Percentiles rank a stretch among this genome's conserved stretches.
Conservation (phyloP, 2,329 filamentous ascomycete species). For the Colletotrichum sp. region DNA sequence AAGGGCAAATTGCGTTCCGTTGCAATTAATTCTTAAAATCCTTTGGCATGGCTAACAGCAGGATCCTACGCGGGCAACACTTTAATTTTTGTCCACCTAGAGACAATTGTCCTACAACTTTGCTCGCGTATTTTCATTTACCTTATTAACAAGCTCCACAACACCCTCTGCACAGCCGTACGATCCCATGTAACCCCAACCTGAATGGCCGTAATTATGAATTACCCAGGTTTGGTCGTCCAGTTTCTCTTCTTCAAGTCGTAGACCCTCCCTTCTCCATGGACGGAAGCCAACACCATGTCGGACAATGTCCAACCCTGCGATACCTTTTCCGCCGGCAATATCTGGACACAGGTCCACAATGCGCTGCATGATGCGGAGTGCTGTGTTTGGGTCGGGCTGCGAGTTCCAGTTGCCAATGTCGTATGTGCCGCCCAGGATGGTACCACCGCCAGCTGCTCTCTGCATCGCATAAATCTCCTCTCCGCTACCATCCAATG, state of each 20-base stretch:
- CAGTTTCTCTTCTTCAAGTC: slow-evolving; percentile 70
- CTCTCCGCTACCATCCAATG: slow-evolving; percentile 76
- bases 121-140: not conserved
- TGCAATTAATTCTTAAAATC: too few species aligned
- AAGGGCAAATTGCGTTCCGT: too few species aligned
- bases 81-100: too few species aligned
- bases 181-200: slow-evolving; percentile 75
- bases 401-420: slow-evolving; percentile 79
- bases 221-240: slow-evolving; percentile 66
- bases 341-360: slow-evolving; percentile 69
- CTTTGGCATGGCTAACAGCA: too few species aligned
- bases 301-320: slow-evolving; percentile 78
- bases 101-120: not conserved
- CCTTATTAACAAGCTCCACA: slow-evolving; percentile 64
- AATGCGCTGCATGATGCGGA: slow-evolving; percentile 81
- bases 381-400: slow-evolving; percentile 77
- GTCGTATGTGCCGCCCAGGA: slow-evolving; percentile 87
- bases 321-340: slow-evolving; percentile 69
- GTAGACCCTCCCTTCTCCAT: slow-evolving; percentile 72
- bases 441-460: slow-evolving; percentile 77
- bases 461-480: slow-evolving; percentile 83
- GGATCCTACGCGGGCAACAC: too few species aligned
- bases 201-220: slow-evolving; percentile 81
- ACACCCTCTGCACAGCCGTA: slow-evolving; percentile 76
- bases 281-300: slow-evolving; percentile 86